Conservation (phyloP, 345 rosid genomes). For the Salix dunnii region DNA sequence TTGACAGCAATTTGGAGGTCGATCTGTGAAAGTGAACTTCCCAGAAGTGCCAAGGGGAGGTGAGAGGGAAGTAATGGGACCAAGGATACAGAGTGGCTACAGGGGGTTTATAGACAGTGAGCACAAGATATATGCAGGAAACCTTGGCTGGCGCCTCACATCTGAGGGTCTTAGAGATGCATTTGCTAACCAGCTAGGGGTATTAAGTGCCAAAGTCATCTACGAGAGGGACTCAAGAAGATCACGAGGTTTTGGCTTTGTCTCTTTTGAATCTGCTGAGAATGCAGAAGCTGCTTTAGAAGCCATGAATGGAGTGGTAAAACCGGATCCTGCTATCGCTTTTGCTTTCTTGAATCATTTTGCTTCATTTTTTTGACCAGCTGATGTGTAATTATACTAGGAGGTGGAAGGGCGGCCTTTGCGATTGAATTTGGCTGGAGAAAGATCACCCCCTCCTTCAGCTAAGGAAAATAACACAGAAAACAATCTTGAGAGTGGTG, state of each 20-base stretch:
- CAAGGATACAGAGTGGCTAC: constrained; percentile 48
- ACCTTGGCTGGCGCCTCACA: constrained; percentile 78
- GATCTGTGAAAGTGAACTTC: constrained; percentile 80
- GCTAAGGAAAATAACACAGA: constrained; percentile 20
- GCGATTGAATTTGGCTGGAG: constrained; percentile 63
- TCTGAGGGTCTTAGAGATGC: constrained; percentile 71
- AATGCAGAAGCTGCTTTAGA: constrained; percentile 53
- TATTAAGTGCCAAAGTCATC: constrained; percentile 76
- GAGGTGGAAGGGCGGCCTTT: constrained; percentile 89
- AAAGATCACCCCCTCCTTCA: constrained; percentile 39
- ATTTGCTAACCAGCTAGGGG: constrained; percentile 63
- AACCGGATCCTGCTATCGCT: constrained; percentile 11
- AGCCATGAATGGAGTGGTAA: constrained; percentile 79
- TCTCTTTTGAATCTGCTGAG: constrained; percentile 69
- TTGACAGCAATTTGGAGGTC: constrained; percentile 78
- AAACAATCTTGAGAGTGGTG: constrained; percentile 39
- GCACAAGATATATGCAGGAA: constrained; percentile 86
- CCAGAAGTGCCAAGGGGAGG: constrained; percentile 96
- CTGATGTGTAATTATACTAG: constrained; percentile 26
- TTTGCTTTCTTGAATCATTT: neutral
- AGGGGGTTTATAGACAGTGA: constrained; percentile 65
- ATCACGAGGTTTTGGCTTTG: constrained; percentile 83
- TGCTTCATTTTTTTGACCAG: neutral
- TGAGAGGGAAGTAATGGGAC: constrained; percentile 70
- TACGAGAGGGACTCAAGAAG: constrained; percentile 69